These are phyloP conservation scores for Gossypium trilobum DNA, from an alignment of 441 rosid genomes.

Conservation along the genomic window DNA sequence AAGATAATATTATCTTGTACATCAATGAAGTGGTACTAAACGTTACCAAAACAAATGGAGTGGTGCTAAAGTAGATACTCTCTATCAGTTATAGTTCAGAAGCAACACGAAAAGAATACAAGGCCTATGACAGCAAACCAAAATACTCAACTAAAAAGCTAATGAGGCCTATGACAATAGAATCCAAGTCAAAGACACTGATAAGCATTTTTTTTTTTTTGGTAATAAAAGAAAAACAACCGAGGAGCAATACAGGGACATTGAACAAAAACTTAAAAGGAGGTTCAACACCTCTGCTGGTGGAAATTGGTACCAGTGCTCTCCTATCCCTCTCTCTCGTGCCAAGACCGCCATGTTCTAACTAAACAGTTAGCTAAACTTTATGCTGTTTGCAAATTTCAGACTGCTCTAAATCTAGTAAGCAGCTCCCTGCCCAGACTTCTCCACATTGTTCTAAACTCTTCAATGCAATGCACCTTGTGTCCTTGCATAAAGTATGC, in stretches of 20 bases:
- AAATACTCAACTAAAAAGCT: not conserved
- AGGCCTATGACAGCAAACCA: not conserved
- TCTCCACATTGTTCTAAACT: not conserved
- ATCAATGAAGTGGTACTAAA: not conserved
- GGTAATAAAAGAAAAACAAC: too few species aligned
- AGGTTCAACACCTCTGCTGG: too few species aligned
- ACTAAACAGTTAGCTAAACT: not conserved
- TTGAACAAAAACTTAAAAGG: too few species aligned
- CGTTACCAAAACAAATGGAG: not conserved
- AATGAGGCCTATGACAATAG: not conserved
- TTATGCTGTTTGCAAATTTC: not conserved
- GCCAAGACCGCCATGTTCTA: not conserved
- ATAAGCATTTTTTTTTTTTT: not conserved
- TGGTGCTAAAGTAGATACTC: not conserved
- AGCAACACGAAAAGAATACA: not conserved
- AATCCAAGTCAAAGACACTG: constrained; percentile 1
- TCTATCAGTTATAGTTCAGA: constrained; percentile 2
- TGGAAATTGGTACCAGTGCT: too few species aligned
- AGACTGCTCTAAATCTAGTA: not conserved
- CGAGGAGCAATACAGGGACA: too few species aligned
- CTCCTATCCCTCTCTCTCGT: too few species aligned
- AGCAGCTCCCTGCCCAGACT: not conserved
- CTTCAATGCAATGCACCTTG: not conserved
- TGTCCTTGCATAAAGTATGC: not conserved
- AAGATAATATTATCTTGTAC: not conserved